Evolutionary conservation across 1,139 yeast species (phyloP).

Genomic region (Waltiozyma sp.): DNA sequence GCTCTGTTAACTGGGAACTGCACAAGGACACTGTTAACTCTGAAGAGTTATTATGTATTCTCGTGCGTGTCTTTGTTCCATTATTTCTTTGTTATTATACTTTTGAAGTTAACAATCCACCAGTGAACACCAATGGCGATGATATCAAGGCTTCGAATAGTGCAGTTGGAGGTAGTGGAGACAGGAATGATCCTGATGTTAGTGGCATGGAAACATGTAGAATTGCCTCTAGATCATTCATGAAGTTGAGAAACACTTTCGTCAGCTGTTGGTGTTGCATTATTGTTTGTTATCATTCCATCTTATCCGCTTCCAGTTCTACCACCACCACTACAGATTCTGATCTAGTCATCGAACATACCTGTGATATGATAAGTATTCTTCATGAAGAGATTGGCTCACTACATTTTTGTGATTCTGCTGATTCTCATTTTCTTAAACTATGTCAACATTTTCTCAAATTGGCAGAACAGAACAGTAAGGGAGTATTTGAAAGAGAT

Average conservation of each 20-base stretch:
- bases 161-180: too few species aligned
- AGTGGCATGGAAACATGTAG: slow-evolving; percentile 1
- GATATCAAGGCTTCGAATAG: slow-evolving; percentile 3
- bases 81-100: slow-evolving; percentile 10
- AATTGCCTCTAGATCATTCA: slow-evolving; percentile 18
- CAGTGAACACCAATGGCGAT: slow-evolving; percentile 1
- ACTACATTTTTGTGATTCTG: slow-evolving; percentile 56
- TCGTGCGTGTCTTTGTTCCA: slow-evolving; percentile 30
- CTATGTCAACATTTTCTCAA: slow-evolving; percentile 48
- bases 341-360: not conserved
- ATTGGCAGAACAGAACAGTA: slow-evolving; percentile 28
- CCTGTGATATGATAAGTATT: slow-evolving; percentile 34
- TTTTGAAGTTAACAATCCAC: not conserved
- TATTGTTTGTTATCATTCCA: not conserved
- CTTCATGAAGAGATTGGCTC: slow-evolving; percentile 69
- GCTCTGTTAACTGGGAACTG: slow-evolving; percentile 14
- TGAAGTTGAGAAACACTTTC: slow-evolving; percentile 41
- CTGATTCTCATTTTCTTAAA: slow-evolving; percentile 51
- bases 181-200: not conserved
- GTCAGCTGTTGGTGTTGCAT: slow-evolving; percentile 20
- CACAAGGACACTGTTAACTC: not conserved
- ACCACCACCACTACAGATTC: slow-evolving; percentile 1
- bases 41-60: not conserved
- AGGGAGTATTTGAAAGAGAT: slow-evolving; percentile 40
- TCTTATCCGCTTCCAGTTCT: slow-evolving; percentile 1